Evolutionary conservation across 306 rosid species (phyloP).

Genomic region (Clitoria ternatea): DNA sequence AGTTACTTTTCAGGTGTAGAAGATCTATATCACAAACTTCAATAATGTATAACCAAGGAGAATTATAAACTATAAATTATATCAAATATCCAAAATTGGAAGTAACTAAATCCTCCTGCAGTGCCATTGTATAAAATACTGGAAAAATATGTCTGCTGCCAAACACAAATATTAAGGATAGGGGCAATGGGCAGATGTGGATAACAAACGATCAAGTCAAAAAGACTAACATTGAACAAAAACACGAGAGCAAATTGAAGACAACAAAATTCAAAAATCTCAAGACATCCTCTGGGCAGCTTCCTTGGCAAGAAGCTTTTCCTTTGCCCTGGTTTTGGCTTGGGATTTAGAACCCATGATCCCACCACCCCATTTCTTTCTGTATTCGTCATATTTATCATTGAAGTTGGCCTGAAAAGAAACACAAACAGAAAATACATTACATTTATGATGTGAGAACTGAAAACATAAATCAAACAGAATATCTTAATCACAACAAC

Average conservation of each 20-base stretch:
- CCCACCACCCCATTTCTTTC: slow-evolving; percentile 90
- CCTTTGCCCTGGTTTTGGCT: slow-evolving; percentile 76
- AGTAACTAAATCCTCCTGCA: not conserved
- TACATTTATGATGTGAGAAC: not conserved
- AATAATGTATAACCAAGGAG: not conserved
- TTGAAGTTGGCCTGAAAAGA: slow-evolving; percentile 70
- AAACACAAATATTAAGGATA: not conserved
- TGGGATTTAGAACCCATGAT: slow-evolving; percentile 89
- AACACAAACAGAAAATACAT: not conserved
- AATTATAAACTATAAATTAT: not conserved
- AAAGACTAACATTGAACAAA: not conserved
- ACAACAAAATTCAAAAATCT: not conserved
- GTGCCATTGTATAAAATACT: not conserved
- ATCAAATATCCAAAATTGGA: not conserved
- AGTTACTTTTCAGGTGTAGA: too few relatives aligned
- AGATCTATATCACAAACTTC: too few relatives aligned
- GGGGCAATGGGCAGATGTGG: not conserved
- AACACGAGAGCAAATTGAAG: not conserved
- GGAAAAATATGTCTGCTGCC: not conserved
- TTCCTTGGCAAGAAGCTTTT: slow-evolving; percentile 69
- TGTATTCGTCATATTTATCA: slow-evolving; percentile 72
- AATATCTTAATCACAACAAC: slow-evolving; percentile 20
- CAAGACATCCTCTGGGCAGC: slow-evolving; percentile 70
- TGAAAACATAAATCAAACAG: too few relatives aligned
- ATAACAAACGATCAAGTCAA: slow-evolving; percentile 10